phyloP scores from a whole-genome alignment of 192 early-diverging fungal species.

The Backusella australiensis region DNA sequence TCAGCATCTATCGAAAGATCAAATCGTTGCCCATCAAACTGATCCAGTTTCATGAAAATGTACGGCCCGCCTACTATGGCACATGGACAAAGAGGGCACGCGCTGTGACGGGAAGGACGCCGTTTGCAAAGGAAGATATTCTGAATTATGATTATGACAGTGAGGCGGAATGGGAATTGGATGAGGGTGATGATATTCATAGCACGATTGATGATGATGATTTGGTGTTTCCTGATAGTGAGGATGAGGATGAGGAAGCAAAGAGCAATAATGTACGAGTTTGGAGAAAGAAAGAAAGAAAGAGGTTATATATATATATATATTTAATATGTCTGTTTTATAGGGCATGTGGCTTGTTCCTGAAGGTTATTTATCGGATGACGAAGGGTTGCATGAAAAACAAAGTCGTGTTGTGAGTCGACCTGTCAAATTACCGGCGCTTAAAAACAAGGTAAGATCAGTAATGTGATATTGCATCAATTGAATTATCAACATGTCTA shows the following conservation, averaged over 20 bases:
- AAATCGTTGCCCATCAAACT: slow-evolving; percentile 52
- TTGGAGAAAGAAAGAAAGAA: neutral
- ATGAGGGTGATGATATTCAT: slow-evolving; percentile 82
- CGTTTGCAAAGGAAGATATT: slow-evolving; percentile 60
- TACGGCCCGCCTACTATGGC: slow-evolving; percentile 76
- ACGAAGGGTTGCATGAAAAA: slow-evolving; percentile 47
- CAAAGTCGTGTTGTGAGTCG: slow-evolving; percentile 1
- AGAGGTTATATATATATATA: neutral
- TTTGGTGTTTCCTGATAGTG: slow-evolving; percentile 42
- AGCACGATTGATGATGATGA: slow-evolving; percentile 78
- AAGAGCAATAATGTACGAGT: neutral
- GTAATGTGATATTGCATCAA: no score
- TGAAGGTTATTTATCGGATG: slow-evolving; percentile 82
- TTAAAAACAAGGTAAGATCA: neutral
- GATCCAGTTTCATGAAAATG: slow-evolving; percentile 67
- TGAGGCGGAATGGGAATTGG: slow-evolving; percentile 88
- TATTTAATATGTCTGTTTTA: neutral
- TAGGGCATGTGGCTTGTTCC: slow-evolving; percentile 79
- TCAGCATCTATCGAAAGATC: slow-evolving; percentile 19
- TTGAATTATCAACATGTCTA: neutral
- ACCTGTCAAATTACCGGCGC: neutral
- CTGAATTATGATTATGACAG: slow-evolving; percentile 89
- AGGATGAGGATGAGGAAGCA: slow-evolving; percentile 40
- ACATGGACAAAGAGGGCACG: slow-evolving; percentile 64
- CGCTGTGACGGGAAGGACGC: slow-evolving; percentile 60